phyloP scores from a whole-genome alignment of 106 monocot genomes.

The Apostasia ramifera region DNA sequence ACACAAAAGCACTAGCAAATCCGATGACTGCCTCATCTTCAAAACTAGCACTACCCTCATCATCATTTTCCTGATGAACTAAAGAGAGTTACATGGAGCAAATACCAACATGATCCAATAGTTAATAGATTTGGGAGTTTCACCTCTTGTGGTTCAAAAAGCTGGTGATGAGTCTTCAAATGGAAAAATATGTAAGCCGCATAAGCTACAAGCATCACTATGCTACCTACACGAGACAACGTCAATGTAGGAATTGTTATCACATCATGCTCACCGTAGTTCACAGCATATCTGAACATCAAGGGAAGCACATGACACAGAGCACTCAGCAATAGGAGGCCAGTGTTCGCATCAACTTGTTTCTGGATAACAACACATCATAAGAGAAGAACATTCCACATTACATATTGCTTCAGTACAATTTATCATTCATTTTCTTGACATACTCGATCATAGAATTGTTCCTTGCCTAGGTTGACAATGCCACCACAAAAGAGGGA shows the following conservation, averaged over 20 bases:
- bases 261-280: background rate
- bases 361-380: slow-evolving; percentile 18
- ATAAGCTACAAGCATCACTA: slow-evolving; percentile 40
- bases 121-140: background rate
- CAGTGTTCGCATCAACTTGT: slow-evolving; percentile 39
- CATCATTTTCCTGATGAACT: background rate
- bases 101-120: background rate
- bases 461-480: slow-evolving; percentile 53
- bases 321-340: slow-evolving; percentile 29
- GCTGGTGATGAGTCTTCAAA: slow-evolving; percentile 41
- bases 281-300: slow-evolving; percentile 11
- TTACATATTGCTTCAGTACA: too few relatives aligned
- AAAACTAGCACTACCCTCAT: background rate
- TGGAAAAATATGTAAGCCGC: slow-evolving; percentile 50
- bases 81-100: background rate
- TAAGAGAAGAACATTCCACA: too few relatives aligned
- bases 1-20: slow-evolving; percentile 36
- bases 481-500: slow-evolving; percentile 70
- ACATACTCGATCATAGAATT: slow-evolving; percentile 50
- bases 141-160: slow-evolving; percentile 37
- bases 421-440: background rate
- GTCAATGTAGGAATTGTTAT: slow-evolving; percentile 1
- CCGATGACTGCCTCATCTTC: slow-evolving; percentile 23
- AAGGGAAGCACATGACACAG: slow-evolving; percentile 38
- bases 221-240: slow-evolving; percentile 36